Conservation (phyloP, 1,284 basidiomycete species). For the Megacollybia platyphylla region DNA sequence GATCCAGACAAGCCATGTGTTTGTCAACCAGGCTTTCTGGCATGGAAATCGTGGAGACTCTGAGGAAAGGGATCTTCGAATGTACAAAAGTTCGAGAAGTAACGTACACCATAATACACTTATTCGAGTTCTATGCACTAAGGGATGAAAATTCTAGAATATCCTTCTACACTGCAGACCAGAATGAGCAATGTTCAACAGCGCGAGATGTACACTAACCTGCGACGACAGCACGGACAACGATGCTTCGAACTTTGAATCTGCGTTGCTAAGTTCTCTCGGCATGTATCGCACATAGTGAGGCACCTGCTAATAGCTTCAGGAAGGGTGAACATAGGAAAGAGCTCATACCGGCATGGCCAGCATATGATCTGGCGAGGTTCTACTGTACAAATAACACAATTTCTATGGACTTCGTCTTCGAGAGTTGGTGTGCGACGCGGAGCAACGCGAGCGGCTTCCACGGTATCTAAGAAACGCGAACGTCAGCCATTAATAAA, state of each 20-base stretch:
- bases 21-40: no score
- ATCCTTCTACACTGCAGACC: slow-evolving; percentile 51
- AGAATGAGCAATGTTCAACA: slow-evolving; percentile 1
- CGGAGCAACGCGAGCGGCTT: neutral
- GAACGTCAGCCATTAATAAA: no score
- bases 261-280: slow-evolving; percentile 53
- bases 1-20: no score
- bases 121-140: slow-evolving; percentile 12
- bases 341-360: slow-evolving; percentile 54
- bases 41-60: no score
- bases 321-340: neutral
- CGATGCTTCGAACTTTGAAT: slow-evolving; percentile 51
- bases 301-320: slow-evolving; percentile 35
- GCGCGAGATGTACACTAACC: slow-evolving; percentile 24
- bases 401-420: slow-evolving; percentile 31
- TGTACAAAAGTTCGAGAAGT: no score
- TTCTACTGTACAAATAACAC: slow-evolving; percentile 66
- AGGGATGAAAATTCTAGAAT: slow-evolving; percentile 57
- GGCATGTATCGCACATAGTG: slow-evolving; percentile 60
- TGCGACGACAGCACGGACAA: slow-evolving; percentile 63
- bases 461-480: no score
- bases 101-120: no score
- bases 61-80: no score
- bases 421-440: slow-evolving; percentile 4
- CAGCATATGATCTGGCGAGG: slow-evolving; percentile 62